Percentiles rank a stretch among this genome's conserved stretches.
Conservation (phyloP, 805 yeast genomes). For the Barnettozyma vustinii region DNA sequence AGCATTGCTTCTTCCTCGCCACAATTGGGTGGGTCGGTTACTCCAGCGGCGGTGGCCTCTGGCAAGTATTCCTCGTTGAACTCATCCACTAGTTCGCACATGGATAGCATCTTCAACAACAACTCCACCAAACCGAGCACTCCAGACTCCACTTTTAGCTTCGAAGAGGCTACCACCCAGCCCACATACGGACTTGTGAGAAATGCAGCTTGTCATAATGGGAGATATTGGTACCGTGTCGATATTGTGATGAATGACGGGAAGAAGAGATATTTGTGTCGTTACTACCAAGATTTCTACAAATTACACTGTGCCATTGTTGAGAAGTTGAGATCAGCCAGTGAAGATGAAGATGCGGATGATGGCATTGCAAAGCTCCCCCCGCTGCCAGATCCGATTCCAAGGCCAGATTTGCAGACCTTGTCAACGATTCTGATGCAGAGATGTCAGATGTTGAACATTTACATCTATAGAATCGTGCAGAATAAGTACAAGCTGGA, state of each 20-base stretch:
- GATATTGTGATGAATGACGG: conserved; percentile 35
- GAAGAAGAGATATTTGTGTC: conserved; percentile 35
- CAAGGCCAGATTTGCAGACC: conserved; percentile 30
- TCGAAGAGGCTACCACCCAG: conserved; percentile 11
- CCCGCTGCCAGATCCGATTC: conserved; percentile 42
- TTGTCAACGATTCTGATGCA: conserved; percentile 27
- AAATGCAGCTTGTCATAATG: conserved; percentile 35
- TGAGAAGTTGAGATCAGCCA: conserved; percentile 15
- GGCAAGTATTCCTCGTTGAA: conserved; percentile 4
- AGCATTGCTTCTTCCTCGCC: neutral
- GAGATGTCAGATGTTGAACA: conserved; percentile 36
- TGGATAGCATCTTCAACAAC: conserved; percentile 12
- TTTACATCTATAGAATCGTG: conserved; percentile 34
- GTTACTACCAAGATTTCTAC: conserved; percentile 49
- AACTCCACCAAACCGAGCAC: conserved; percentile 1
- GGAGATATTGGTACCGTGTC: conserved; percentile 47
- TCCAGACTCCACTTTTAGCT: conserved; percentile 3
- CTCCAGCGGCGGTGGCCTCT: neutral
- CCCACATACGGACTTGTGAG: conserved; percentile 34
- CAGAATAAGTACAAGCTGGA: conserved; percentile 21
- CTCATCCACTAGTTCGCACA: conserved; percentile 7
- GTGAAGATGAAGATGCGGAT: conserved; percentile 10
- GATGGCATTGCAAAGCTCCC: conserved; percentile 28
- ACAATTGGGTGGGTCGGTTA: neutral
- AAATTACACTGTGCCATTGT: conserved; percentile 36